Evolutionary conservation across 2,329 filamentous ascomycete species (phyloP).

Genomic region (Colletotrichum costaricense): DNA sequence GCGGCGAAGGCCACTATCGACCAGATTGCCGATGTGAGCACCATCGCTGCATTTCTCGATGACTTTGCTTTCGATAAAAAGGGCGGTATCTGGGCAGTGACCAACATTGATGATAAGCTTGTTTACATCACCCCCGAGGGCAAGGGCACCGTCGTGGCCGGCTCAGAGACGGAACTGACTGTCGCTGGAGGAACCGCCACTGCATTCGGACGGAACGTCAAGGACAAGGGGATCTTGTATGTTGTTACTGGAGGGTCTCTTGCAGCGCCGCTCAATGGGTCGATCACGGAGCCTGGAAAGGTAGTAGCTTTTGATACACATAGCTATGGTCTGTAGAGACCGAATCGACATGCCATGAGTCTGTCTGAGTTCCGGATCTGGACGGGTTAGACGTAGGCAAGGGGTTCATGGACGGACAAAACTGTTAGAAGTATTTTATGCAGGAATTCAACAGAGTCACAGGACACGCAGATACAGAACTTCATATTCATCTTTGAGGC

Average conservation of each 20-base stretch:
- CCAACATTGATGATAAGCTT: background rate
- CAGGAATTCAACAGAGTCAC: no score
- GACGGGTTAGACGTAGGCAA: no score
- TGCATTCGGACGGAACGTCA: background rate
- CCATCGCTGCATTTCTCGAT: background rate
- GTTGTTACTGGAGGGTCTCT: background rate
- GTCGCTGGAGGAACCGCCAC: background rate
- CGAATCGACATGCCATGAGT: no score
- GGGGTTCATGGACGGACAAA: no score
- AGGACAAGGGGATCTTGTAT: background rate
- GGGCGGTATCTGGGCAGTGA: background rate
- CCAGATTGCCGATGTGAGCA: background rate
- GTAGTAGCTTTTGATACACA: background rate
- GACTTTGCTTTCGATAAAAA: background rate
- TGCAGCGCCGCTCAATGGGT: background rate
- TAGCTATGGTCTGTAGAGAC: background rate
- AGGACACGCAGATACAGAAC: no score
- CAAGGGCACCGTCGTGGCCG: background rate
- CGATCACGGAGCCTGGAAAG: background rate
- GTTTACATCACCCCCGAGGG: background rate
- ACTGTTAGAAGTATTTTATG: no score
- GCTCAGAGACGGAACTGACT: background rate
- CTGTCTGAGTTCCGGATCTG: no score
- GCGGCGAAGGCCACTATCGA: background rate
- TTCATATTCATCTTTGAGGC: no score